Evolutionary conservation across 352 stramenopile genomes (phyloP).

Genomic region (Pythium angustatum): DNA sequence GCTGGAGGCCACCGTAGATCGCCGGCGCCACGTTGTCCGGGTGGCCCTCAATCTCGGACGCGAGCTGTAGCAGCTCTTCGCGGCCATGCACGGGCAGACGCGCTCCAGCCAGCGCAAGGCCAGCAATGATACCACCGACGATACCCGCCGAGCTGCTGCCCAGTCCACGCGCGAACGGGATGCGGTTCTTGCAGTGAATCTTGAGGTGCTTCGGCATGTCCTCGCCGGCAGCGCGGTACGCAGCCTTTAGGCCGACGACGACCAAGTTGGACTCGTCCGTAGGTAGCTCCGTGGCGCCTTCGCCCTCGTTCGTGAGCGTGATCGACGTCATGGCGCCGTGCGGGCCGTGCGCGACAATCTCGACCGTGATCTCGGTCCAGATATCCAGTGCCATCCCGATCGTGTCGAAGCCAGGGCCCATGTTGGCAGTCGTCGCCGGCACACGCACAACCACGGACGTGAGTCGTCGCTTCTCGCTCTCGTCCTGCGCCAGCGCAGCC

Average conservation of each 20-base stretch:
- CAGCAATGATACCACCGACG: slow-evolving; percentile 97
- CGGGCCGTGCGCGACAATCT: slow-evolving; percentile 57
- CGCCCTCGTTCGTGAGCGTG: slow-evolving; percentile 96
- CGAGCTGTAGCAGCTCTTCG: slow-evolving; percentile 97
- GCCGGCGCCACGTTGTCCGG: slow-evolving; percentile 98
- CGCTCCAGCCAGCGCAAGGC: slow-evolving; percentile 96
- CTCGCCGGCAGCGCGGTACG: slow-evolving; percentile 95
- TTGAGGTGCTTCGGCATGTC: slow-evolving; percentile 91
- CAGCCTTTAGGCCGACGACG: slow-evolving; percentile 93
- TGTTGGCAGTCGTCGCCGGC: slow-evolving; percentile 97
- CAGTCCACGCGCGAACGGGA: slow-evolving; percentile 96
- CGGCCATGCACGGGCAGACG: slow-evolving; percentile 82
- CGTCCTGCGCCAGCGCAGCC: slow-evolving; percentile 4
- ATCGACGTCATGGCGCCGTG: slow-evolving; percentile 63
- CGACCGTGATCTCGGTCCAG: slow-evolving; percentile 98
- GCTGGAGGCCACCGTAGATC: slow-evolving; percentile 98
- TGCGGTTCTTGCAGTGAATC: slow-evolving; percentile 98
- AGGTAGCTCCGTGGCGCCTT: slow-evolving; percentile 93
- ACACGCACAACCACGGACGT: slow-evolving; percentile 97
- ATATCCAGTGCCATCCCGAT: slow-evolving; percentile 99
- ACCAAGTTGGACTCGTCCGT: slow-evolving; percentile 92
- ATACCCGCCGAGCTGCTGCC: slow-evolving; percentile 98
- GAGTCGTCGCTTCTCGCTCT: slow-evolving; percentile 48
- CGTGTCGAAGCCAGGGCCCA: slow-evolving; percentile 98
- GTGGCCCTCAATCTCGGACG: slow-evolving; percentile 98